phyloP scores from a whole-genome alignment of 768 basidiomycete species.

The Termitomyces sp. region DNA sequence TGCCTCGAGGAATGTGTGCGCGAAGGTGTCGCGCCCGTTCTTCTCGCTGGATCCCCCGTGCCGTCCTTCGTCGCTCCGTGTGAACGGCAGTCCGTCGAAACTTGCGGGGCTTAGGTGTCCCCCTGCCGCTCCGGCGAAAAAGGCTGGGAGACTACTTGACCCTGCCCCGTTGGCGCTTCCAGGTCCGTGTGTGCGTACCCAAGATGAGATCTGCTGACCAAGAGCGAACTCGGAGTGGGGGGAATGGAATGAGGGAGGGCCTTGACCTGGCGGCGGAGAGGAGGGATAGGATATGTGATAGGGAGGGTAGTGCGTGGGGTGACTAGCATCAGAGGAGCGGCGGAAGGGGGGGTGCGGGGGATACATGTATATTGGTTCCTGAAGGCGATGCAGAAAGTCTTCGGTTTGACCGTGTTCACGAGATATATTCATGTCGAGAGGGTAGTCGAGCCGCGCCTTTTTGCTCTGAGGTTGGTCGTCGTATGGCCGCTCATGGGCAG shows the following conservation, averaged over 20 bases:
- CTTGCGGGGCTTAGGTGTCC: background rate
- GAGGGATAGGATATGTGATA: conserved; percentile 4
- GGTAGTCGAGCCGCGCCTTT: conserved; percentile 11
- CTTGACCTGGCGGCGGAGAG: background rate
- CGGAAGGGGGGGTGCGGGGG: background rate
- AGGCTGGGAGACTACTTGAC: background rate
- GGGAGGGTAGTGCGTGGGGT: background rate
- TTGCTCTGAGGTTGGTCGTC: conserved; percentile 15
- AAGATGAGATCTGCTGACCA: background rate
- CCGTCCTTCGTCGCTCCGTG: conserved; percentile 1
- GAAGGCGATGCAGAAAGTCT: background rate
- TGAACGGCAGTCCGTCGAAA: conserved; percentile 2
- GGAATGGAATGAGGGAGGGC: background rate
- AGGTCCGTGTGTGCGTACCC: background rate
- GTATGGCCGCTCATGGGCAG: conserved; percentile 15
- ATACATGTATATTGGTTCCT: conserved; percentile 8
- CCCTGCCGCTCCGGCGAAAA: background rate
- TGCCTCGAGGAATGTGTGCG: conserved; percentile 23
- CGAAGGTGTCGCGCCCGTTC: conserved; percentile 17
- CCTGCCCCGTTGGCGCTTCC: background rate
- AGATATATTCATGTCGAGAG: conserved; percentile 1
- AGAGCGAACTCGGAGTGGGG: conserved; percentile 4
- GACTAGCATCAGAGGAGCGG: conserved; percentile 1
- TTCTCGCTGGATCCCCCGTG: conserved; percentile 2
- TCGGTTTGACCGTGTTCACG: conserved; percentile 8